These are phyloP conservation scores for Kregervanrija fluxuum DNA, from an alignment of 805 yeast species.

Conservation along the genomic window DNA sequence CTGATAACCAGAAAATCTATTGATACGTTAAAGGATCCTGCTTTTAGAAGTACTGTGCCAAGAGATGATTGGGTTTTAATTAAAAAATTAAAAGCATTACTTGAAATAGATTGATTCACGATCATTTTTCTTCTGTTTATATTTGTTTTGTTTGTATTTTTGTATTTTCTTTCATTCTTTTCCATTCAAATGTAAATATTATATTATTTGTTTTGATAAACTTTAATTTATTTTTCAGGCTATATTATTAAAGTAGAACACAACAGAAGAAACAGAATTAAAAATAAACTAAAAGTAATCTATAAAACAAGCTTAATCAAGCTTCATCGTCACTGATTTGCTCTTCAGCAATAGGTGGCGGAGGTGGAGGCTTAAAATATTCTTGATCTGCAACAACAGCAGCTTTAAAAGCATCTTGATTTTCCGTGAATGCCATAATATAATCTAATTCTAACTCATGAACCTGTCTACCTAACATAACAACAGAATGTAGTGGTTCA, in stretches of 20 bases:
- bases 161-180: too few relatives aligned
- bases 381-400: constrained; percentile 56
- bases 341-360: constrained; percentile 10
- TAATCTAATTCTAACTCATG: constrained; percentile 91
- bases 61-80: constrained; percentile 94
- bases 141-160: too few relatives aligned
- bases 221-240: too few relatives aligned
- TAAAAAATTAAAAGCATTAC: constrained; percentile 79
- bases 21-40: constrained; percentile 96
- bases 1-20: constrained; percentile 82
- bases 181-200: too few relatives aligned
- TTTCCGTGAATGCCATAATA: constrained; percentile 65
- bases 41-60: constrained; percentile 89
- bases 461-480: constrained; percentile 86
- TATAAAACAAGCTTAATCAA: too few relatives aligned
- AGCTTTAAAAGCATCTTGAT: constrained; percentile 41
- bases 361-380: constrained; percentile 40
- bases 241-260: too few relatives aligned
- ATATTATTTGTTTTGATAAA: too few relatives aligned
- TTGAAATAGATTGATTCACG: constrained; percentile 49
- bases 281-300: too few relatives aligned
- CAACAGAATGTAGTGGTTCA: constrained; percentile 87
- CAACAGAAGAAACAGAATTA: too few relatives aligned
- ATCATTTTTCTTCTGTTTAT: too few relatives aligned
- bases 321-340: constrained; percentile 8